These are phyloP conservation scores for Murraya paniculata DNA, from an alignment of 345 rosid species.

Conservation along the genomic window DNA sequence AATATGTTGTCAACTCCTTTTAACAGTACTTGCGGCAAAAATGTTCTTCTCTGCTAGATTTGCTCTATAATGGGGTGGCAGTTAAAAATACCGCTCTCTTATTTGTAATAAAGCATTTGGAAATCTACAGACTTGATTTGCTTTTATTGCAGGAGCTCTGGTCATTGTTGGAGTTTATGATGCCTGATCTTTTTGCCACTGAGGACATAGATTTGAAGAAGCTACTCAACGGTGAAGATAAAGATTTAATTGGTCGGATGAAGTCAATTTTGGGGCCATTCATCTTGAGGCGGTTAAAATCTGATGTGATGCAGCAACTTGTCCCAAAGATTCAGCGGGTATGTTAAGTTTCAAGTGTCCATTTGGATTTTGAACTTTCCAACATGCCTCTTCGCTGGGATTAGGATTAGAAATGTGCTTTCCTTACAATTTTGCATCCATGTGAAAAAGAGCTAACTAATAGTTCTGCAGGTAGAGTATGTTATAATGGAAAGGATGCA, in stretches of 20 bases:
- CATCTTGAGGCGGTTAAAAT: slow-evolving; percentile 89
- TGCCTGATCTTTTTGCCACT: slow-evolving; percentile 93
- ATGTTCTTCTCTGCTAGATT: not conserved
- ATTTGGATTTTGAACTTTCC: slow-evolving; percentile 1
- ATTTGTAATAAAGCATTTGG: not conserved
- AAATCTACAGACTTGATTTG: slow-evolving; percentile 9
- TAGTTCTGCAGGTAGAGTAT: slow-evolving; percentile 71
- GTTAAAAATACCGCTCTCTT: not conserved
- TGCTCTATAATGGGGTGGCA: not conserved
- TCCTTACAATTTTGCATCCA: not conserved
- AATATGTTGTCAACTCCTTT: not conserved
- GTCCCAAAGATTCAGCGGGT: slow-evolving; percentile 92
- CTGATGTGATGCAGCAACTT: slow-evolving; percentile 98
- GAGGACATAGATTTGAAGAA: slow-evolving; percentile 92
- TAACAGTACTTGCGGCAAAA: not conserved
- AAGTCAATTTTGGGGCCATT: slow-evolving; percentile 96
- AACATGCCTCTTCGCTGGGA: not conserved
- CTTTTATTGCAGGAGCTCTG: slow-evolving; percentile 72
- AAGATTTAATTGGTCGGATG: slow-evolving; percentile 77
- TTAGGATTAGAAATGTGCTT: not conserved
- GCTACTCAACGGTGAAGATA: slow-evolving; percentile 78
- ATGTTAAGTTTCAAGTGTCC: slow-evolving; percentile 15
- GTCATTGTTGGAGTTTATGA: slow-evolving; percentile 94
- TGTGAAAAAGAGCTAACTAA: slow-evolving; percentile 12
- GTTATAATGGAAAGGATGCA: slow-evolving; percentile 77